Base-by-base conservation (phyloP, 345 rosid genomes). In the Citrus maxima region DNA sequence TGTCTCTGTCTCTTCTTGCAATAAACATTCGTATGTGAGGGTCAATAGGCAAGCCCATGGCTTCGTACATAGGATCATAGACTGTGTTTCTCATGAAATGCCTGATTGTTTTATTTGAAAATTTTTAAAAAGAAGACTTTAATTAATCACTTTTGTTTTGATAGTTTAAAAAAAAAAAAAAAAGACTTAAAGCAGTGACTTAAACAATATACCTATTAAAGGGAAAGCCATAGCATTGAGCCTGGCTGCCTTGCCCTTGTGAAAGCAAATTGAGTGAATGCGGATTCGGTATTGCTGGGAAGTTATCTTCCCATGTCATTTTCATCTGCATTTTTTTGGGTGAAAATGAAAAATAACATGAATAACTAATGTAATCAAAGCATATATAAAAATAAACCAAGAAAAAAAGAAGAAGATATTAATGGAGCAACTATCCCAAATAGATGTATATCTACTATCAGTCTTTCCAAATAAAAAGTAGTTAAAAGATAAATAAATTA, bases 51-150 rank as follows among this genome's bases (percentile, higher is more conserved):
- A 85, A 58, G 3, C 87, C 88, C 74, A 78, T 71, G 19, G 83
- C 75, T 82, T 79, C 86, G 74, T 84, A 85, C n/a, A 65, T 40
- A 14, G 88, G 87, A 75, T 88, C 87, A 34, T 88, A 87, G 10
- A 84, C 10, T 59, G 55, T 37, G 72, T 77, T 80, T 63, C 49
- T 51, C 51, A 46, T 46, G 10, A 32, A 35, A 8, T 27, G 6
- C 82, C 81, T 85, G 77, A n/a, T 24, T 14, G 18, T 70, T 25
- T 10, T 54, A 16, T 16, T 54, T 54, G 2, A 18, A 54, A 54
- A 12, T 0, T 46, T 46, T 42, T 12, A 0, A 46, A 51, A 54
- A 16, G 0, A 68, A 40, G 9, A 65, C 2, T 34, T 5, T 37
- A 65, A 37, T 32, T 37, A 65, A 37, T 32, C 46, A 18, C 8